phyloP scores from a whole-genome alignment of 108 stramenopile genomes.

The Nannochloropsis salina region DNA sequence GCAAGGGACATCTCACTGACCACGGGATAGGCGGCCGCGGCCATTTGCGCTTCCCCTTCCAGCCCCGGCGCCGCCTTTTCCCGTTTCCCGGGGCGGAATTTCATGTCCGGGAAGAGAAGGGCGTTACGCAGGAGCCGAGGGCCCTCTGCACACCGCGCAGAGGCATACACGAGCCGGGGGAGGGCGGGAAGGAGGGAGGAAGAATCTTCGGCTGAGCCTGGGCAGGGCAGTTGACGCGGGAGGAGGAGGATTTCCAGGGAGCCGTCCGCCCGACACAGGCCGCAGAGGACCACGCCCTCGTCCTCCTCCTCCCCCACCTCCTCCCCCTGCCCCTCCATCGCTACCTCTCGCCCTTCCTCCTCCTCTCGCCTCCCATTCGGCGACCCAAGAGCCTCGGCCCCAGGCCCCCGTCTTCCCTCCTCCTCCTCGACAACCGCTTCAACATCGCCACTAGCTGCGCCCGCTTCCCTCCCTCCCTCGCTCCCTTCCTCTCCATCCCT shows the following conservation, averaged over 20 bases:
- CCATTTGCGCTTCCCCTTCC: neutral
- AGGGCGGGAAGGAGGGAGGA: neutral
- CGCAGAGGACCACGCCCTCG: neutral
- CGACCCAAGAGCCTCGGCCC: no score
- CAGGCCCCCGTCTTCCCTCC: neutral
- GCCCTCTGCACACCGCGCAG: neutral
- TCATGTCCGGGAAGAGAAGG: neutral
- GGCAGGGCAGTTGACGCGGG: neutral
- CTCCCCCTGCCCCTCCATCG: neutral
- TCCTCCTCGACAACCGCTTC: neutral
- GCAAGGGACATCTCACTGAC: neutral
- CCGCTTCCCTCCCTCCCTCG: neutral
- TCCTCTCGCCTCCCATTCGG: neutral
- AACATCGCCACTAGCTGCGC: neutral
- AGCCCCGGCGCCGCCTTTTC: neutral
- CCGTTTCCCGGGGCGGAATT: neutral
- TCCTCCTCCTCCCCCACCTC: neutral
- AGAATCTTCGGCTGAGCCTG: neutral
- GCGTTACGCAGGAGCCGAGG: neutral
- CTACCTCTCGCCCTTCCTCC: neutral
- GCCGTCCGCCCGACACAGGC: neutral
- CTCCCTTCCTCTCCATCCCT: neutral
- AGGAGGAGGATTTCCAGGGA: neutral
- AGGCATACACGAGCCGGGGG: neutral
- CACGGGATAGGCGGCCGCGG: neutral